A percentile compares a stretch with the other conserved stretches of the same genome.
phyloP scores from a whole-genome alignment of 2,329 filamentous ascomycete genomes.

The Phoma sp. region DNA sequence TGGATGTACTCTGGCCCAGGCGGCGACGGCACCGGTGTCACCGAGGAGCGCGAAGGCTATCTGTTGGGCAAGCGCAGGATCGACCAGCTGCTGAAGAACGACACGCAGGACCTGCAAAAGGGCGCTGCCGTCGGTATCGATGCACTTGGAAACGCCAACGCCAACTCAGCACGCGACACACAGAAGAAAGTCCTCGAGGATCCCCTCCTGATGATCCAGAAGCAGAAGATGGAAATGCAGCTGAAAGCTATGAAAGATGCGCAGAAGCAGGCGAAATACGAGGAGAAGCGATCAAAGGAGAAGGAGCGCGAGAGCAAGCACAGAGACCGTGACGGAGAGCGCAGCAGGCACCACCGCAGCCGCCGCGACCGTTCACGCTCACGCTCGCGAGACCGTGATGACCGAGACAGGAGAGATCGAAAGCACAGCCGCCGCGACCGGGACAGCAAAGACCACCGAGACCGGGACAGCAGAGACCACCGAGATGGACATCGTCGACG shows the following conservation, averaged over 20 bases:
- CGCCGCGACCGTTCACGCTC: conserved; percentile 48
- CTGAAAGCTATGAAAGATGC: conserved; percentile 69
- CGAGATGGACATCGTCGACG: conserved; percentile 30
- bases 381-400: conserved; percentile 38
- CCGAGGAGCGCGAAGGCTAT: conserved; percentile 92
- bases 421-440: conserved; percentile 35
- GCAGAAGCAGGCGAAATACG: conserved; percentile 49
- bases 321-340: conserved; percentile 41
- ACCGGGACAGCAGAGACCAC: conserved; percentile 25
- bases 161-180: conserved; percentile 79
- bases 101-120: conserved; percentile 78
- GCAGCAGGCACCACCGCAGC: conserved; percentile 34
- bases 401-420: conserved; percentile 40
- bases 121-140: conserved; percentile 50
- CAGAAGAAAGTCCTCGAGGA: conserved; percentile 89
- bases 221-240: conserved; percentile 70
- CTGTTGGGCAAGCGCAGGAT: conserved; percentile 91
- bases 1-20: conserved; percentile 98
- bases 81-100: conserved; percentile 83
- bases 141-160: conserved; percentile 65
- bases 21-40: conserved; percentile 68
- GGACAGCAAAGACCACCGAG: conserved; percentile 27
- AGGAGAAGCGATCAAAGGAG: conserved; percentile 44
- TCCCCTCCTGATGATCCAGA: conserved; percentile 91
- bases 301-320: conserved; percentile 59